These are phyloP conservation scores for Tuber umbilicatum DNA, from an alignment of 495 filamentous ascomycete genomes.

Conservation along the genomic window DNA sequence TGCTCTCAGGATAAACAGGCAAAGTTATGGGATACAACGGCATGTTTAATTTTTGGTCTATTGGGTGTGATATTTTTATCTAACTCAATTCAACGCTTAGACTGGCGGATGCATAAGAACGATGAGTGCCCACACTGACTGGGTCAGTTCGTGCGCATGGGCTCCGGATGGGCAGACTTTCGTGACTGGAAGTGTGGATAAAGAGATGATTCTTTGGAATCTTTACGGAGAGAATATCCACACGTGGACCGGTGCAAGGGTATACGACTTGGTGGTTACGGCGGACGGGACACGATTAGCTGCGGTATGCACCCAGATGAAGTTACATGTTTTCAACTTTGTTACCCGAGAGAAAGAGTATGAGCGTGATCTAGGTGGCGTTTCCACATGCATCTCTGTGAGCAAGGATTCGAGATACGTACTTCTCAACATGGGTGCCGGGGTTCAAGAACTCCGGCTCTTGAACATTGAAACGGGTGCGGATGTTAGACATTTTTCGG, in stretches of 20 bases:
- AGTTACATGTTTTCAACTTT: slow-evolving; percentile 78
- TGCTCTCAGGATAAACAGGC: slow-evolving; percentile 70
- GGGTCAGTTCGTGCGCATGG: slow-evolving; percentile 84
- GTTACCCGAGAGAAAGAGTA: slow-evolving; percentile 64
- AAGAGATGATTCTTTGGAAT: slow-evolving; percentile 59
- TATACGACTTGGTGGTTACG: slow-evolving; percentile 77
- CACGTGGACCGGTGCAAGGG: slow-evolving; percentile 61
- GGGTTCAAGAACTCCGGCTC: slow-evolving; percentile 57
- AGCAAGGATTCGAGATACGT: slow-evolving; percentile 70
- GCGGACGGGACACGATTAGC: slow-evolving; percentile 71
- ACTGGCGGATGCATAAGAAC: slow-evolving; percentile 59
- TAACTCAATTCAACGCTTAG: slow-evolving; percentile 46
- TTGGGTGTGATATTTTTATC: neutral
- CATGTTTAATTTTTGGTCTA: slow-evolving; percentile 45
- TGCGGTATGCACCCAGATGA: slow-evolving; percentile 61
- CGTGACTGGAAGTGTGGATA: slow-evolving; percentile 72
- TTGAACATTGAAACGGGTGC: slow-evolving; percentile 69
- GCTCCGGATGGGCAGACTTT: slow-evolving; percentile 69
- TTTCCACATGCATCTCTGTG: slow-evolving; percentile 70
- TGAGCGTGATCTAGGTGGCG: slow-evolving; percentile 58
- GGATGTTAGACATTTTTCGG: slow-evolving; percentile 63
- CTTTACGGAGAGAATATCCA: slow-evolving; percentile 53
- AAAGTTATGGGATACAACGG: slow-evolving; percentile 70
- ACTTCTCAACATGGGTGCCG: slow-evolving; percentile 72
- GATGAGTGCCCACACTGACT: slow-evolving; percentile 64